Evolutionary conservation across 106 monocot genomes (phyloP).

Genomic region (Dactylorhiza incarnata): DNA sequence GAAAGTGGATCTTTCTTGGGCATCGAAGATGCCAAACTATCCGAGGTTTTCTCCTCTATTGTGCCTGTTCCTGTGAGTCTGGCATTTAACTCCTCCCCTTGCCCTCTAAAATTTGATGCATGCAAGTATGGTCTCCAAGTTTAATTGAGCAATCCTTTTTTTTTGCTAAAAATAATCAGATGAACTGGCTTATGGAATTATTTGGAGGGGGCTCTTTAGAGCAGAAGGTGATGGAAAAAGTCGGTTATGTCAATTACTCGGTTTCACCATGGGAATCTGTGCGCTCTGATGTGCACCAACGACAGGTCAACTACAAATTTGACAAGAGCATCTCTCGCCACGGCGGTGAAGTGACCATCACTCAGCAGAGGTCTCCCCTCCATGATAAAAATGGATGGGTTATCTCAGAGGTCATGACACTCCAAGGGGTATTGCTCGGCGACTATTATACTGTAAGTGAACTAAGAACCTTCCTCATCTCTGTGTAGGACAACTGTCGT

Average conservation of each 20-base stretch:
- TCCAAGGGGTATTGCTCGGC: conserved; percentile 45
- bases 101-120: neutral
- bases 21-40: conserved; percentile 52
- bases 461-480: neutral
- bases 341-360: conserved; percentile 60
- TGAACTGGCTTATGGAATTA: conserved; percentile 53
- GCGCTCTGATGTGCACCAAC: conserved; percentile 43
- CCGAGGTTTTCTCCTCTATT: conserved; percentile 49
- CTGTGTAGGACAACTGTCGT: too few relatives aligned
- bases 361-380: conserved; percentile 51
- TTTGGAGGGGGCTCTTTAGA: conserved; percentile 63
- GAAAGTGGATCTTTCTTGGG: conserved; percentile 48
- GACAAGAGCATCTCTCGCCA: conserved; percentile 33
- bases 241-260: conserved; percentile 57
- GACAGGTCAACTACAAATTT: conserved; percentile 59
- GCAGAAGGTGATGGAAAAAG: conserved; percentile 51
- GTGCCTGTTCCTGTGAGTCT: conserved; percentile 44
- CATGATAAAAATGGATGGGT: conserved; percentile 53
- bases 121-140: neutral
- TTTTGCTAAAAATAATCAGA: conserved; percentile 17
- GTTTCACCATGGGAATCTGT: conserved; percentile 49
- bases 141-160: neutral
- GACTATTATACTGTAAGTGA: conserved; percentile 61
- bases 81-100: neutral
- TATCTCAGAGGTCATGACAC: conserved; percentile 60